Conservation (phyloP, 1,284 basidiomycete genomes). For the Sanghuangporus weigelae region DNA sequence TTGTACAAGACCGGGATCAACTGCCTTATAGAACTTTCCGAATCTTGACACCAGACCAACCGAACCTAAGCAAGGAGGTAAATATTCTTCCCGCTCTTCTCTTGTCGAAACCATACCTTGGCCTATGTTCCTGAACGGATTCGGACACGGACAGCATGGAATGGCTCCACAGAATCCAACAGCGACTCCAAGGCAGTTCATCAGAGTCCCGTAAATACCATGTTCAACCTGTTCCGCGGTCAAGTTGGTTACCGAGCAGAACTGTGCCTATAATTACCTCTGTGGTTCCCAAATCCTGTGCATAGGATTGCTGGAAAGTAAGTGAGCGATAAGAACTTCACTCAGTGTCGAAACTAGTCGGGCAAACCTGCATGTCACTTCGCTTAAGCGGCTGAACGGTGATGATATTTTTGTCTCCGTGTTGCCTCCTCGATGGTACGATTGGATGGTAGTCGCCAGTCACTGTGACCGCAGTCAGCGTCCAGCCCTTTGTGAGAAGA, state of each 20-base stretch:
- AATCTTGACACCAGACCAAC: constrained; percentile 91
- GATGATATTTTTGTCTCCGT: constrained; percentile 39
- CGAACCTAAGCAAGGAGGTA: constrained; percentile 45
- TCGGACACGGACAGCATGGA: constrained; percentile 81
- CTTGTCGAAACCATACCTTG: constrained; percentile 48
- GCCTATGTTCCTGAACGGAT: constrained; percentile 74
- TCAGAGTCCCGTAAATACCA: constrained; percentile 79
- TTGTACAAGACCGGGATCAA: constrained; percentile 88
- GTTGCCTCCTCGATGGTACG: constrained; percentile 26
- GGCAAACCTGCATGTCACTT: constrained; percentile 76
- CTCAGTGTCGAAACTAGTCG: background rate
- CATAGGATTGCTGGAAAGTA: constrained; percentile 67
- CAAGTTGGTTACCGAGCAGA: background rate
- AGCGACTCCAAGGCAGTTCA: constrained; percentile 58
- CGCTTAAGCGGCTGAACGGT: constrained; percentile 77
- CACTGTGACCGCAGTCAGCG: constrained; percentile 32
- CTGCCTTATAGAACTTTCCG: constrained; percentile 91
- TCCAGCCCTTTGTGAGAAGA: constrained; percentile 3
- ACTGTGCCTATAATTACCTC: constrained; percentile 34
- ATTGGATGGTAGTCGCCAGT: constrained; percentile 41
- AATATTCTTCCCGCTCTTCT: constrained; percentile 1
- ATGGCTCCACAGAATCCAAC: constrained; percentile 72
- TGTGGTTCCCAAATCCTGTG: constrained; percentile 77
- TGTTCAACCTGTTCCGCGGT: constrained; percentile 54
- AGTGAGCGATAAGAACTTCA: constrained; percentile 17